A percentile compares a stretch with the other conserved stretches of the same genome.
These are phyloP conservation scores for Scheffersomyces titani DNA, from an alignment of 1,139 yeast genomes.

Conservation along the genomic window DNA sequence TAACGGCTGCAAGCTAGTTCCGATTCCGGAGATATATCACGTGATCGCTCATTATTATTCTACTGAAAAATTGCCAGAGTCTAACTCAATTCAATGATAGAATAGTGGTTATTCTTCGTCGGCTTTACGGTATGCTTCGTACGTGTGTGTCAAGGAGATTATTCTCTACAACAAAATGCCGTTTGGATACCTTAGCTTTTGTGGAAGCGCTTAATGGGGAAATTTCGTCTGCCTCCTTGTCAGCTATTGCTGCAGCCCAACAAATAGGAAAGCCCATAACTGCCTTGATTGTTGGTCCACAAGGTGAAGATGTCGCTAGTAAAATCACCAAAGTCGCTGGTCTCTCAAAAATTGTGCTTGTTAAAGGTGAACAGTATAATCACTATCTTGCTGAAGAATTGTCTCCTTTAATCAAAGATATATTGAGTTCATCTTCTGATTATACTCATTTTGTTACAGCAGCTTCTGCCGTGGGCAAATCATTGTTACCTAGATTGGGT, in stretches of 20 bases:
- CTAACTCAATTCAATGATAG: background rate
- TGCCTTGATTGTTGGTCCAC: slow-evolving; percentile 61
- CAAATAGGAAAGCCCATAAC: slow-evolving; percentile 65
- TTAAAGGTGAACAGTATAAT: slow-evolving; percentile 50
- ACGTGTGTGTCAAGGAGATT: slow-evolving; percentile 24
- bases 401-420: slow-evolving; percentile 55
- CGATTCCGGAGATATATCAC: background rate
- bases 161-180: slow-evolving; percentile 27
- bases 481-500: slow-evolving; percentile 81
- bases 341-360: slow-evolving; percentile 50
- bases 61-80: slow-evolving; percentile 1
- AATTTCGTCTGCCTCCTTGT: slow-evolving; percentile 67
- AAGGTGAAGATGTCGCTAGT: slow-evolving; percentile 40
- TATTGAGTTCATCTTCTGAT: slow-evolving; percentile 42
- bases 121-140: slow-evolving; percentile 18
- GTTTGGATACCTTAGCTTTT: slow-evolving; percentile 64
- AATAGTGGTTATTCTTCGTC: background rate
- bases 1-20: background rate
- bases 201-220: slow-evolving; percentile 60
- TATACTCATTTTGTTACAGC: slow-evolving; percentile 77
- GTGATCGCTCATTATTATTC: background rate
- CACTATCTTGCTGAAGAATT: slow-evolving; percentile 67
- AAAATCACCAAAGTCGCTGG: slow-evolving; percentile 41
- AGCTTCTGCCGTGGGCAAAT: slow-evolving; percentile 86
- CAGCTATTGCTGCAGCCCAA: slow-evolving; percentile 65